These are phyloP conservation scores for Syzygium malaccense DNA, from an alignment of 441 rosid genomes.

Conservation along the genomic window DNA sequence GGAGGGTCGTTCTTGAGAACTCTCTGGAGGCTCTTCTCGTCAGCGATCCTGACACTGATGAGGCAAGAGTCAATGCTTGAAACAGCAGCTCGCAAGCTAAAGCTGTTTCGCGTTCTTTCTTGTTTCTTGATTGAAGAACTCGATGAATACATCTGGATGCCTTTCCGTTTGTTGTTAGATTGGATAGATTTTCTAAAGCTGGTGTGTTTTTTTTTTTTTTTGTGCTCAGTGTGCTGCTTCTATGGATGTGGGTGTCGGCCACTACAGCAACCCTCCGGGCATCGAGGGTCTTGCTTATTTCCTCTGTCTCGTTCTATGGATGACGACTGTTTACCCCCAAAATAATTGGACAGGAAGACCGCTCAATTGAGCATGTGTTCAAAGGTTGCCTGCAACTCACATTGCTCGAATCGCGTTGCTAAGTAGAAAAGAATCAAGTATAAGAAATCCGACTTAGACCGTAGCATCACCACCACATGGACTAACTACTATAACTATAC, in stretches of 20 bases:
- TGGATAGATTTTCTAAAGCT: background rate
- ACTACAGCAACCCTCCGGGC: slow-evolving; percentile 73
- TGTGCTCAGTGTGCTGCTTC: slow-evolving; percentile 77
- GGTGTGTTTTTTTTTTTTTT: background rate
- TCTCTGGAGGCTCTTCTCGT: slow-evolving; percentile 69
- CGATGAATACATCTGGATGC: background rate
- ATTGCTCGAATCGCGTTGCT: background rate
- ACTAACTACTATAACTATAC: background rate
- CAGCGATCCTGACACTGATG: slow-evolving; percentile 85
- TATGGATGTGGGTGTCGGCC: slow-evolving; percentile 80
- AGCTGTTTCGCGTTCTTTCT: background rate
- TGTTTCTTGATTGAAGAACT: background rate
- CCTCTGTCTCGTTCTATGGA: background rate
- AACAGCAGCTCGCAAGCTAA: background rate
- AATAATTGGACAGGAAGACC: background rate
- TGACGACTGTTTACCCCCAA: background rate
- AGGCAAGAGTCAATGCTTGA: slow-evolving; percentile 23
- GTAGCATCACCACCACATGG: background rate
- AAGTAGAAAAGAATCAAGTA: background rate
- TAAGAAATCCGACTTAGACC: background rate
- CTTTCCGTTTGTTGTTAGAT: background rate
- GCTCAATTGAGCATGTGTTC: background rate
- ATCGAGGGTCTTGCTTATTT: slow-evolving; percentile 95
- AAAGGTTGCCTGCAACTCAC: background rate
- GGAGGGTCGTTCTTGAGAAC: slow-evolving; percentile 59